phyloP scores from a whole-genome alignment of 1,139 yeast genomes.

The Candida glucosophila region DNA sequence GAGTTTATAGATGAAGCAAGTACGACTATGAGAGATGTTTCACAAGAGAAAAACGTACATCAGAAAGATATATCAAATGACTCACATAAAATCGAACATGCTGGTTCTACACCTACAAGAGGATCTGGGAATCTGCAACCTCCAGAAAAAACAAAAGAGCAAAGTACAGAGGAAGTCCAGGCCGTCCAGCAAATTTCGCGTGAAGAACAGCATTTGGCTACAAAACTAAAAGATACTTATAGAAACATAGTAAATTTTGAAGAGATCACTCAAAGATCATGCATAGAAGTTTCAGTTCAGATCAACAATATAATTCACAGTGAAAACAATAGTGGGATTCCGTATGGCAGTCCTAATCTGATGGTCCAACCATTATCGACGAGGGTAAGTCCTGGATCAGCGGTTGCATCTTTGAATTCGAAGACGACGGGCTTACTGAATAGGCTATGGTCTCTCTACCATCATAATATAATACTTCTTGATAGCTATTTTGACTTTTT shows the following conservation, averaged over 20 bases:
- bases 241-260: conserved; percentile 60
- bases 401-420: conserved; percentile 11
- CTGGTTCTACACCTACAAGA: too few relatives aligned
- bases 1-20: too few relatives aligned
- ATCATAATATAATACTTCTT: conserved; percentile 52
- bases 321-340: conserved; percentile 12
- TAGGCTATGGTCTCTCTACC: conserved; percentile 65
- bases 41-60: too few relatives aligned
- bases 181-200: conserved; percentile 48
- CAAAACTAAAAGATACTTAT: conserved; percentile 66
- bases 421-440: conserved; percentile 46
- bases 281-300: conserved; percentile 45
- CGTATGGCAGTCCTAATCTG: conserved; percentile 1
- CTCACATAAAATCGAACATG: too few relatives aligned
- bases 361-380: conserved; percentile 9
- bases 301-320: conserved; percentile 37
- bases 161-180: too few relatives aligned
- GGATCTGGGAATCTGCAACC: too few relatives aligned
- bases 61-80: too few relatives aligned
- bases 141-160: too few relatives aligned
- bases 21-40: too few relatives aligned
- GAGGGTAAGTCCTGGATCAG: conserved; percentile 11
- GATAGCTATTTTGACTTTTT: conserved; percentile 67
- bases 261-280: conserved; percentile 61
- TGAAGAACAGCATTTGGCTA: conserved; percentile 64